Percentiles rank a stretch among this genome's conserved stretches.
Conservation (phyloP, 202 grass and related monocot species). For the Zizania palustris region DNA sequence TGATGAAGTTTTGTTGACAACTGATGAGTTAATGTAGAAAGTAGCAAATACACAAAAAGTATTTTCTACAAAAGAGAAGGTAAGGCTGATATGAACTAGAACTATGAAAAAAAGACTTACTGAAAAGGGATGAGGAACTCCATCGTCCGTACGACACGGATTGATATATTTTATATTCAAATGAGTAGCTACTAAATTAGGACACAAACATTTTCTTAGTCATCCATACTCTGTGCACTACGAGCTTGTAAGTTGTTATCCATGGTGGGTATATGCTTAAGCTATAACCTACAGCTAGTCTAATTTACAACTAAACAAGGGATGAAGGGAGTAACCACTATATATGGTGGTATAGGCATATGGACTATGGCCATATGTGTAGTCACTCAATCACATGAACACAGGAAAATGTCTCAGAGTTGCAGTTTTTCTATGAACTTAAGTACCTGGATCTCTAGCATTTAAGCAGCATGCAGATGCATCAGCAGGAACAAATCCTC, state of each 20-base stretch:
- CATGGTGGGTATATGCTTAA: not conserved
- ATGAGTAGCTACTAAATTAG: slow-evolving; percentile 17
- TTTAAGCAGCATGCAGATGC: slow-evolving; percentile 77
- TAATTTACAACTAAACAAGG: not conserved
- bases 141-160: not conserved
- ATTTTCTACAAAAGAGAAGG: slow-evolving; percentile 14
- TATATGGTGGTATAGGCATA: not conserved
- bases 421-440: slow-evolving; percentile 20
- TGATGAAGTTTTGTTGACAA: not conserved
- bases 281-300: not conserved
- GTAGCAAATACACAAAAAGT: slow-evolving; percentile 4
- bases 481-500: slow-evolving; percentile 82
- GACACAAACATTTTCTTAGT: slow-evolving; percentile 4
- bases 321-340: not conserved
- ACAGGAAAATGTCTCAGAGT: not conserved
- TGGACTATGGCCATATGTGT: not conserved
- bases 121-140: not conserved
- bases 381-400: not conserved
- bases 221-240: not conserved
- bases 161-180: not conserved
- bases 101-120: slow-evolving; percentile 1
- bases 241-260: slow-evolving; percentile 14
- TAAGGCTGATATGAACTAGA: not conserved
- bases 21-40: slow-evolving; percentile 19
- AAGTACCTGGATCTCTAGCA: slow-evolving; percentile 80